Base-by-base conservation (phyloP, 768 basidiomycete species). In the Gymnopilus junonius region DNA sequence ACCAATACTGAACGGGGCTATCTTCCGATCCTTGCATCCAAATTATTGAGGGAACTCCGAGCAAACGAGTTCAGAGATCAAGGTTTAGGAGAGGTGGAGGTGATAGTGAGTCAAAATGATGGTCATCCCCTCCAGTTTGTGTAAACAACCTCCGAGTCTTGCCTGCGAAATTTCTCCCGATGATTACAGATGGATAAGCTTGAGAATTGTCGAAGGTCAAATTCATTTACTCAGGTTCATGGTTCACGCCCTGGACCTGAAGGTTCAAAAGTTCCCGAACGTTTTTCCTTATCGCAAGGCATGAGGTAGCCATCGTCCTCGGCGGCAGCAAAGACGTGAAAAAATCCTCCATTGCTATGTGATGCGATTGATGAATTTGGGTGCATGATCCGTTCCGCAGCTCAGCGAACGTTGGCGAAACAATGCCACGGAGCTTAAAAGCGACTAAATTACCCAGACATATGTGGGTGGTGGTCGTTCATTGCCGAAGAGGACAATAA, bases 1-100 rank as follows among this genome's bases (percentile, higher is more conserved):
- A 92, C 94, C 15, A 95, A 95, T 76, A 96, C 96, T 45, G 97
- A 99, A 78, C 91, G 96, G 32, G 94, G 94, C 0, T 98, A 94
- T 77, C 89, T 99, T 58, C 86, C 89, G 17, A 79, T 86, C 23
- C 84, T 98, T 32, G 88, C 89, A 39, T 75, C 79, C 12, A 89
- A 87, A 75, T 80, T 98, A 64, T 71, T 74, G 63, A 67, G 71
- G 51, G 85, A 89, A 73, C 77, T 92, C 63, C 75, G 68, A 39
- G 74, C 75, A 45, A 70, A 76, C 55, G 74, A 73, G 20, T 72
- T 67, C 63, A 70, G 67, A 63, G 70, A 71, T 48, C 65, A 75
- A 62, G 76, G 71, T 42, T 72, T 82, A 63, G 74, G 71, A 37
- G 81, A 77, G 23, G 73, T 87, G 66, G 84, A 90, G 61, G 85